Conservation (phyloP, 2,329 filamentous ascomycete species). For the Magnaporthiopsis incrustans region DNA sequence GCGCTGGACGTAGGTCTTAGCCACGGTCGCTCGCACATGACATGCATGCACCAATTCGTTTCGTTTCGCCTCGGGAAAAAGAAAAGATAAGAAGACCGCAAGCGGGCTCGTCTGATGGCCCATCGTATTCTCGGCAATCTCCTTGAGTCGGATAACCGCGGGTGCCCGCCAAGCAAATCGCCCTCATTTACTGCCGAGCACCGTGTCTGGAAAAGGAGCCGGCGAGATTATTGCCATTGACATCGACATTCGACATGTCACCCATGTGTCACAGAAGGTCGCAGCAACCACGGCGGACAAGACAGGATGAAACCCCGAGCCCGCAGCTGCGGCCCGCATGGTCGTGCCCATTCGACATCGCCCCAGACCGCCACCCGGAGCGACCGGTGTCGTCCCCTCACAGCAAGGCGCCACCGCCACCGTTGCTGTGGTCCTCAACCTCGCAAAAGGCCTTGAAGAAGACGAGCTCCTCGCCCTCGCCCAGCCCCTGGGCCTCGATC, state of each 20-base stretch:
- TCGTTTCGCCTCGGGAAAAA: background rate
- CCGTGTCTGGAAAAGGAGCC: too few species aligned
- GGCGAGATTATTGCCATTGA: background rate
- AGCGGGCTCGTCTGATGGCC: background rate
- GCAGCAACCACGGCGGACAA: background rate
- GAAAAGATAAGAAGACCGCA: too few species aligned
- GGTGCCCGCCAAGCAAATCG: background rate
- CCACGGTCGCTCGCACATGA: too few species aligned
- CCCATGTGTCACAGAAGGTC: background rate
- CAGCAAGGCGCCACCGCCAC: conserved; percentile 20
- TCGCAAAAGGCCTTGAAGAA: conserved; percentile 95
- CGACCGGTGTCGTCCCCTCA: background rate
- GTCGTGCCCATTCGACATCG: background rate
- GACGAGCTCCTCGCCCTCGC: conserved; percentile 61
- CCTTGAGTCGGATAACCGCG: background rate
- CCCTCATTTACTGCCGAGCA: background rate
- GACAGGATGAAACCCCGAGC: background rate
- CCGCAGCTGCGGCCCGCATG: background rate
- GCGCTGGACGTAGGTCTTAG: too few species aligned
- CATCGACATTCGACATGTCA: background rate
- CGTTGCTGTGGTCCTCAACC: conserved; percentile 46
- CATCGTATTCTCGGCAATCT: background rate
- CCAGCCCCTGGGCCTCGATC: conserved; percentile 55
- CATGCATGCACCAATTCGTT: too few species aligned
- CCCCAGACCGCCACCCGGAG: too few species aligned